A percentile compares a stretch with the other conserved stretches of the same genome.
These are phyloP conservation scores for Cystobasidium sp. DNA, from an alignment of 1,284 basidiomycete species.

Conservation along the genomic window DNA sequence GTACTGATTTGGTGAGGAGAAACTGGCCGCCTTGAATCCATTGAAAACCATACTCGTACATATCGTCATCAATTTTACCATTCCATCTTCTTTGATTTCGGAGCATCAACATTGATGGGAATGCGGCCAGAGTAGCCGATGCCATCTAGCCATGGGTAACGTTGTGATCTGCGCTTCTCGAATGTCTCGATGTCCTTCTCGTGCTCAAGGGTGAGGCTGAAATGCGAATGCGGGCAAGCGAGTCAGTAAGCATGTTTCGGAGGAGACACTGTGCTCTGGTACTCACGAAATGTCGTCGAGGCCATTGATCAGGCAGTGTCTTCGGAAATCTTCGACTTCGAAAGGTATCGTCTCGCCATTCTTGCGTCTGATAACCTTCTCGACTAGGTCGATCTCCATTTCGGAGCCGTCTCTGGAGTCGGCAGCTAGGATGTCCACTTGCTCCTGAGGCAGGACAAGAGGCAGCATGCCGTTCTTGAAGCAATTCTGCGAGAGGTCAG, in stretches of 20 bases:
- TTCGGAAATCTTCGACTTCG: constrained; percentile 80
- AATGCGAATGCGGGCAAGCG: constrained; percentile 74
- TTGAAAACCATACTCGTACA: background rate
- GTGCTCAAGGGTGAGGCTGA: constrained; percentile 85
- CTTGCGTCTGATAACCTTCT: constrained; percentile 76
- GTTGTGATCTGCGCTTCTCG: constrained; percentile 72
- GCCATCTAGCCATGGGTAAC: constrained; percentile 94
- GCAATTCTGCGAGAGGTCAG: constrained; percentile 28
- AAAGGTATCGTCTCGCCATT: constrained; percentile 79
- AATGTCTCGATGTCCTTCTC: constrained; percentile 71
- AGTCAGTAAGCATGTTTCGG: background rate
- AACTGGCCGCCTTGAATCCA: background rate
- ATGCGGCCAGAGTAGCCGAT: constrained; percentile 44
- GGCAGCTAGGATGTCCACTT: constrained; percentile 74
- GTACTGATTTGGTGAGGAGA: constrained; percentile 1
- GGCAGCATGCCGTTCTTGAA: constrained; percentile 81
- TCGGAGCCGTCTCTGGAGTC: constrained; percentile 81
- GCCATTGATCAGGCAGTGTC: constrained; percentile 89
- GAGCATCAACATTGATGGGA: constrained; percentile 33
- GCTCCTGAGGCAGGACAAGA: constrained; percentile 73
- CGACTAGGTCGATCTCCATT: constrained; percentile 87
- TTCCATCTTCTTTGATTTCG: constrained; percentile 42
- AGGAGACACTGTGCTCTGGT: background rate
- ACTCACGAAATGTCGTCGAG: constrained; percentile 75
- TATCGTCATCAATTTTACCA: constrained; percentile 13